A percentile compares a stretch with the other conserved stretches of the same genome.
These are phyloP conservation scores for Fusarium armeniacum DNA, from an alignment of 2,329 filamentous ascomycete genomes.

Conservation along the genomic window DNA sequence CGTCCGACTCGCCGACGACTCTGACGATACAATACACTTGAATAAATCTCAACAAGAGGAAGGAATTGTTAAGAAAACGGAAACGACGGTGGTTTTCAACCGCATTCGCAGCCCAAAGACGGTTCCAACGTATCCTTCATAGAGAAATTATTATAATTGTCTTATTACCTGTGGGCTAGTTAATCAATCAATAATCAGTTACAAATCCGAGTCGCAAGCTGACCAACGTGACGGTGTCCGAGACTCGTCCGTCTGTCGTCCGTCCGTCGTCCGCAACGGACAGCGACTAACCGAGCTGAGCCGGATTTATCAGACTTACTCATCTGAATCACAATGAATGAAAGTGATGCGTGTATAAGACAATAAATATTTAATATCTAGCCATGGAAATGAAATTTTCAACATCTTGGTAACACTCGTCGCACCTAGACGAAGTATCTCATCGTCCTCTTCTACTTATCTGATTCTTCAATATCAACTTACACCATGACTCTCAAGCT, in stretches of 20 bases:
- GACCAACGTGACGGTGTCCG: background rate
- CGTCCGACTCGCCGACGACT: conserved; percentile 27
- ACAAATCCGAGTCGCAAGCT: background rate
- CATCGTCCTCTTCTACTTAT: background rate
- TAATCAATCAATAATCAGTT: background rate
- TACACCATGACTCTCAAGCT: background rate
- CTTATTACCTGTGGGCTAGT: background rate
- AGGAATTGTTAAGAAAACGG: conserved; percentile 31
- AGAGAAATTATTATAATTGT: background rate
- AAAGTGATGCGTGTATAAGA: background rate
- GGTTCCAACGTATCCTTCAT: background rate
- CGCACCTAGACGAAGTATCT: background rate
- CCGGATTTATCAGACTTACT: background rate
- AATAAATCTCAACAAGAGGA: conserved; percentile 14
- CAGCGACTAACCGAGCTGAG: background rate
- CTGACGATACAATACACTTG: background rate
- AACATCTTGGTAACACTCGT: background rate
- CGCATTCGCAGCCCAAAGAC: too few species aligned
- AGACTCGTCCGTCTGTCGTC: background rate
- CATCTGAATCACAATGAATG: background rate
- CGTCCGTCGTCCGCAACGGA: background rate
- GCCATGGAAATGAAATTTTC: background rate
- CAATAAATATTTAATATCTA: background rate
- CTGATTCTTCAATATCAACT: too few species aligned
- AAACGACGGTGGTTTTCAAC: conserved; percentile 28